Conservation (phyloP, 768 basidiomycete species). For the Amanita pallidorosea region DNA sequence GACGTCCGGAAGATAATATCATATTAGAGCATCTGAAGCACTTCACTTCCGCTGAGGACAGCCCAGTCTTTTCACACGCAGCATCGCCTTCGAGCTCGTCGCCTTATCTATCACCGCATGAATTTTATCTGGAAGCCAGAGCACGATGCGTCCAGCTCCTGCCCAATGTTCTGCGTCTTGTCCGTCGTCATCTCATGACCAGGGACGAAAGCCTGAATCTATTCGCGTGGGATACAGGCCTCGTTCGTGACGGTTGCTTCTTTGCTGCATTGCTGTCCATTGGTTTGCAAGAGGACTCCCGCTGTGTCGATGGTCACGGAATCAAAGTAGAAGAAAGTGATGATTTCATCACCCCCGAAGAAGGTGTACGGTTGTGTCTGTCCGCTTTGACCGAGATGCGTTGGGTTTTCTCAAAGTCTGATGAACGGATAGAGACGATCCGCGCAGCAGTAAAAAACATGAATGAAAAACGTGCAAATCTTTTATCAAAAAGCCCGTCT, state of each 20-base stretch:
- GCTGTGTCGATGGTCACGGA: slow-evolving; percentile 24
- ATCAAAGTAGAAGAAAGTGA: slow-evolving; percentile 22
- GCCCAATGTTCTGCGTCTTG: slow-evolving; percentile 37
- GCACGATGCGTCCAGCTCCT: slow-evolving; percentile 41
- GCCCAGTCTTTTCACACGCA: slow-evolving; percentile 25
- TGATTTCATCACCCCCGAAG: slow-evolving; percentile 24
- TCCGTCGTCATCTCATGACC: slow-evolving; percentile 36
- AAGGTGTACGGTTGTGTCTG: slow-evolving; percentile 48
- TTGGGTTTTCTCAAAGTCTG: slow-evolving; percentile 70
- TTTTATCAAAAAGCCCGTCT: neutral
- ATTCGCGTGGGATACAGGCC: slow-evolving; percentile 78
- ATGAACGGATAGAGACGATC: slow-evolving; percentile 59
- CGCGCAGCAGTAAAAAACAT: slow-evolving; percentile 34
- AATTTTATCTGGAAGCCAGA: slow-evolving; percentile 36
- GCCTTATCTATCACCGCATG: slow-evolving; percentile 35
- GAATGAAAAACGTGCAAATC: neutral
- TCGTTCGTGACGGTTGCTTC: slow-evolving; percentile 85
- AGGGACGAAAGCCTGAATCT: slow-evolving; percentile 30
- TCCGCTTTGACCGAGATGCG: slow-evolving; percentile 71
- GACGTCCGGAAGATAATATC: slow-evolving; percentile 51
- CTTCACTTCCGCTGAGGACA: slow-evolving; percentile 21
- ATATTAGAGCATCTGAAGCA: slow-evolving; percentile 77
- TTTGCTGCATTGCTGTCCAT: slow-evolving; percentile 76
- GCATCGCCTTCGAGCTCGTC: slow-evolving; percentile 32
- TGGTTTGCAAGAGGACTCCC: slow-evolving; percentile 38